These are phyloP conservation scores for Thelephora ganbajun DNA, from an alignment of 768 basidiomycete genomes.

Conservation along the genomic window DNA sequence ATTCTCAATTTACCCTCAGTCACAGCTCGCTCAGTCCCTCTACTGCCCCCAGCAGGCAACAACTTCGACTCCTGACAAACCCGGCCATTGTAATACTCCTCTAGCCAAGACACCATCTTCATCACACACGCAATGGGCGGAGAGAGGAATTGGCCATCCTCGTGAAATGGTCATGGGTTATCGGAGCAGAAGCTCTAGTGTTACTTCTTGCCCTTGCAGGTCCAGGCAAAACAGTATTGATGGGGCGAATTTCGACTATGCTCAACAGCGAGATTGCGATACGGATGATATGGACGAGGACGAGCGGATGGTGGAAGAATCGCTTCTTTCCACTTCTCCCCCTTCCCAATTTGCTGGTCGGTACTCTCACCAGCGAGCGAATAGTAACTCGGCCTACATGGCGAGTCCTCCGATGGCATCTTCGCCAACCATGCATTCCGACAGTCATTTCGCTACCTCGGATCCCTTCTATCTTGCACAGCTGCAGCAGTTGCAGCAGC, in stretches of 20 bases:
- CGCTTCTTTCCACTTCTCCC: conserved; percentile 23
- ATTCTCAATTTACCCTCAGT: conserved; percentile 16
- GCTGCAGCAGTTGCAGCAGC: conserved; percentile 20
- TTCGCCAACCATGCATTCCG: background rate
- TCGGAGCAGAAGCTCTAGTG: conserved; percentile 15
- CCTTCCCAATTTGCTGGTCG: conserved; percentile 4
- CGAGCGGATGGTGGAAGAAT: conserved; percentile 31
- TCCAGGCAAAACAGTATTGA: background rate
- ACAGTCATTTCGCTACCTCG: conserved; percentile 23
- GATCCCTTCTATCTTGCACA: conserved; percentile 38
- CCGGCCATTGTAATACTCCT: conserved; percentile 12
- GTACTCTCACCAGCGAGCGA: background rate
- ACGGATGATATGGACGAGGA: conserved; percentile 30
- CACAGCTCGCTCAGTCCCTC: conserved; percentile 32
- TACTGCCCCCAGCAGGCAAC: conserved; percentile 13
- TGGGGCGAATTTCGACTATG: conserved; percentile 9
- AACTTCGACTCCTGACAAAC: conserved; percentile 13
- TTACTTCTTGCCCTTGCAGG: conserved; percentile 6
- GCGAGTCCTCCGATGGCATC: conserved; percentile 7
- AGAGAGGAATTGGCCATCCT: conserved; percentile 1
- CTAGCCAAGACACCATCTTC: conserved; percentile 14
- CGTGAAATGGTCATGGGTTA: background rate
- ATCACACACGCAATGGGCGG: conserved; percentile 10
- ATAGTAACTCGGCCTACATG: conserved; percentile 6
- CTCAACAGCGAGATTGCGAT: conserved; percentile 18